Base-by-base conservation (phyloP, 257 asterid genomes). In the Ocimum tenuiflorum region DNA sequence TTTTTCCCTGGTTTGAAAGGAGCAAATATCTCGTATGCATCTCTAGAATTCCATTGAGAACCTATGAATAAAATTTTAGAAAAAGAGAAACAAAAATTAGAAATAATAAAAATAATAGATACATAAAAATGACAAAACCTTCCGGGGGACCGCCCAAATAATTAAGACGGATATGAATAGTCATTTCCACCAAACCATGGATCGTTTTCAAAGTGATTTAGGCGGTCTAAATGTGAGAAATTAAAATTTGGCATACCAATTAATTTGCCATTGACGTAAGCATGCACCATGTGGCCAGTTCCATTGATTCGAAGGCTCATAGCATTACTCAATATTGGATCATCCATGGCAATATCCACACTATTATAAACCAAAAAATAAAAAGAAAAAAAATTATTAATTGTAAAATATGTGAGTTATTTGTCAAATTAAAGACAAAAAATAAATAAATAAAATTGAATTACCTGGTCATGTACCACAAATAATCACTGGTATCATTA, bases 391-490 rank as follows among this genome's bases (percentile, higher is more conserved):
- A n/a, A n/a, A n/a, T n/a, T n/a, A n/a, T n/a, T n/a, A n/a, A n/a
- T n/a, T n/a, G n/a, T n/a, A n/a, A n/a, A n/a, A n/a, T n/a, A n/a
- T n/a, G n/a, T n/a, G n/a, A n/a, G 4, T 1, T 24, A 24, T 24
- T 24, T 24, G 4, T 24, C 1, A 31, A 15, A 57, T 2, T 35
- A 36, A 35, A 33, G 1, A 3, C n/a, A 0, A 41, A 4, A 27
- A 27, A 27, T 27, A 1, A 51, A 22, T 3, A 0, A 38, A 38
- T 38, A 1, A 51, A 51, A 10, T n/a, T n/a, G n/a, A n/a, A n/a
- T n/a, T 76, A 89, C 95, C 86, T 87, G 1, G 91, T 89, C 95
- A 89, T 87, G 84, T 87, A 87, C 97, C 97, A 89, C 56, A 87
- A 4, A 39, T 89, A 89, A 19, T 89, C 97, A 67, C 81, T 72